phyloP scores from a whole-genome alignment of 192 early-diverging fungal species.

The Backusella mclennaniae region DNA sequence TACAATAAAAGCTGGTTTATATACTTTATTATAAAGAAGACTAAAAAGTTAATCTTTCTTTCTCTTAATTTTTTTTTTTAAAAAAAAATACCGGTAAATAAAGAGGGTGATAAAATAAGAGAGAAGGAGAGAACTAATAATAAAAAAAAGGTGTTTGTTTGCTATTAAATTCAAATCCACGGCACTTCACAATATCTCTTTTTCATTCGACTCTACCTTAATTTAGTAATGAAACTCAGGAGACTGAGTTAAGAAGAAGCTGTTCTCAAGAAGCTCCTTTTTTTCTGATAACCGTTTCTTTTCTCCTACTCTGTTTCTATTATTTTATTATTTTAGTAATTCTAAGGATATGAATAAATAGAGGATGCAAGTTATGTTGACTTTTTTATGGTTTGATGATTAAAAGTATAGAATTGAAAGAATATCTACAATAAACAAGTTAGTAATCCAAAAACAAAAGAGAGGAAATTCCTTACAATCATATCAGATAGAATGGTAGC shows the following conservation, averaged over 20 bases:
- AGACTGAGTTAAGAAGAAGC: not conserved
- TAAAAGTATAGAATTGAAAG: not conserved
- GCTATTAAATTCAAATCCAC: not conserved
- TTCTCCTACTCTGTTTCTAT: not conserved
- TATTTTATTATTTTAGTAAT: not conserved
- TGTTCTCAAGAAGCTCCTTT: not conserved
- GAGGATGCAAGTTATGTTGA: not conserved
- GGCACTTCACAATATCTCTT: not conserved
- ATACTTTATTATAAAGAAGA: not conserved
- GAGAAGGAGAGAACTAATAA: no score
- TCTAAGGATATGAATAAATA: not conserved
- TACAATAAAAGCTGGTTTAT: not conserved
- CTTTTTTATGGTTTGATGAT: not conserved
- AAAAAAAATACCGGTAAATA: not conserved
- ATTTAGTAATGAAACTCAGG: not conserved
- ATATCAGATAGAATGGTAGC: slow-evolving; percentile 73
- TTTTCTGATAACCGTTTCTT: not conserved
- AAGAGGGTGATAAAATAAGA: no score
- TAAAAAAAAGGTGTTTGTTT: no score
- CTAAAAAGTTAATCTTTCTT: not conserved
- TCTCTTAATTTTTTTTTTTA: not conserved
- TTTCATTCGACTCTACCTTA: not conserved
- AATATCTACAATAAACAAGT: not conserved
- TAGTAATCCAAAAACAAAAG: not conserved
- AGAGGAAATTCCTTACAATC: slow-evolving; percentile 36